Conservation (phyloP, 2,329 filamentous ascomycete genomes). For the Cercospora nicotianae region DNA sequence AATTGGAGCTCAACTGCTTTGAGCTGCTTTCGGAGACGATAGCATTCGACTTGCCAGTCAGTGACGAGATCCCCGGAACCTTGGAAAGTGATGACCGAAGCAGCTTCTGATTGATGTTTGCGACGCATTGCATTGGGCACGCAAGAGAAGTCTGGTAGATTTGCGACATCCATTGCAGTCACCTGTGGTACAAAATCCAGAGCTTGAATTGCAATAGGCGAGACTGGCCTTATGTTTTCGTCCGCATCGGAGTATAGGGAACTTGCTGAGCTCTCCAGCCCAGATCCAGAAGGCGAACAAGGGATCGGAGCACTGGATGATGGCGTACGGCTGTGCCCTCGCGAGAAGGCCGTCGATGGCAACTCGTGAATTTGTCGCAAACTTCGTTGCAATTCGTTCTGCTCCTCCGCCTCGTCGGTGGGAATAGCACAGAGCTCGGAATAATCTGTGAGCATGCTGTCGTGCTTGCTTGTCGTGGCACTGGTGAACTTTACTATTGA, state of each 20-base stretch:
- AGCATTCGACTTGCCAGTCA: conserved; percentile 16
- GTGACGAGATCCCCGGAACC: background rate
- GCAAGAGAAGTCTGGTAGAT: conserved; percentile 6
- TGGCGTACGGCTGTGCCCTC: conserved; percentile 3
- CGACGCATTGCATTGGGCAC: conserved; percentile 1
- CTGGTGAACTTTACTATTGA: background rate
- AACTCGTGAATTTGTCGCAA: conserved; percentile 7
- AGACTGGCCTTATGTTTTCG: background rate
- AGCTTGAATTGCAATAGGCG: background rate
- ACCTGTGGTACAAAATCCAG: background rate
- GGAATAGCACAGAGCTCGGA: conserved; percentile 9
- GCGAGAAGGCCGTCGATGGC: background rate
- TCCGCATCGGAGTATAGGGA: conserved; percentile 1
- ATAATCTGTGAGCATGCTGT: conserved; percentile 12
- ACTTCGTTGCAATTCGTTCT: background rate
- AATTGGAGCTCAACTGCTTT: conserved; percentile 5
- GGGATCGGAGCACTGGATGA: conserved; percentile 10
- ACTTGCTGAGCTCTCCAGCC: background rate
- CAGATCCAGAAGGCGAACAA: background rate
- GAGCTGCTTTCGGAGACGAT: conserved; percentile 10
- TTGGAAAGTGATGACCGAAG: background rate
- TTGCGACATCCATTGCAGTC: conserved; percentile 8
- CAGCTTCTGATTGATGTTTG: background rate
- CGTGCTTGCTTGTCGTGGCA: conserved; percentile 5
- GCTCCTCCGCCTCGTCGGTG: conserved; percentile 1